Evolutionary conservation across 169 alveolate species (phyloP).

Genomic region (Plasmodium vinckei): DNA sequence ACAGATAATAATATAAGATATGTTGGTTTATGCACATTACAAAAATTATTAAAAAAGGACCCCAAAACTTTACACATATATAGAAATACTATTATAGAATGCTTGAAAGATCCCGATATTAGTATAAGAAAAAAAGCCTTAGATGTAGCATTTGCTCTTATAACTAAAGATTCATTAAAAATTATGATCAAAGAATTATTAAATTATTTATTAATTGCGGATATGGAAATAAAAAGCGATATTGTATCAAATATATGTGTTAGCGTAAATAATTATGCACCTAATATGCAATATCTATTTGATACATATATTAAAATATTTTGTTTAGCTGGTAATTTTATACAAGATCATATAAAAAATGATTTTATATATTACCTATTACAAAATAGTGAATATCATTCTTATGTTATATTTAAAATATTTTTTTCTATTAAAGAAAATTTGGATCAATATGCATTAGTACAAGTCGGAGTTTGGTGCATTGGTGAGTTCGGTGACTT

Average conservation of each 20-base stretch:
- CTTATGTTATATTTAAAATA: constrained; percentile 88
- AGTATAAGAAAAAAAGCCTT: constrained; percentile 96
- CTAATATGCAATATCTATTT: constrained; percentile 88
- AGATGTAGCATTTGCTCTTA: constrained; percentile 95
- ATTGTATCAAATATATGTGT: constrained; percentile 90
- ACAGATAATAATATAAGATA: constrained; percentile 94
- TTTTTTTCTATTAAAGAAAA: constrained; percentile 88
- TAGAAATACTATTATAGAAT: constrained; percentile 86
- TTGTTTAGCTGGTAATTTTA: constrained; percentile 91
- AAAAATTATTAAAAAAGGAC: constrained; percentile 93
- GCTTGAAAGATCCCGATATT: constrained; percentile 96
- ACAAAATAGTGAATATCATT: constrained; percentile 84
- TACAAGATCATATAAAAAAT: constrained; percentile 85
- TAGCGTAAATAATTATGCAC: constrained; percentile 88
- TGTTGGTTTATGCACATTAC: constrained; percentile 91
- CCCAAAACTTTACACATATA: constrained; percentile 81
- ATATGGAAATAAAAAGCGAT: constrained; percentile 92
- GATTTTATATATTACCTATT: constrained; percentile 86
- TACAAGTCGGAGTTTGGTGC: constrained; percentile 92
- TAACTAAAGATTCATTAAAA: constrained; percentile 93
- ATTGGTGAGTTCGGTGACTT: constrained; percentile 91
- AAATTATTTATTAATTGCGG: constrained; percentile 92
- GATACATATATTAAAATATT: constrained; percentile 94
- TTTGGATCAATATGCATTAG: constrained; percentile 90
- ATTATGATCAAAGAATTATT: constrained; percentile 93